Evolutionary conservation across 495 filamentous ascomycete genomes (phyloP).

Genomic region (Chaetomium tenue): DNA sequence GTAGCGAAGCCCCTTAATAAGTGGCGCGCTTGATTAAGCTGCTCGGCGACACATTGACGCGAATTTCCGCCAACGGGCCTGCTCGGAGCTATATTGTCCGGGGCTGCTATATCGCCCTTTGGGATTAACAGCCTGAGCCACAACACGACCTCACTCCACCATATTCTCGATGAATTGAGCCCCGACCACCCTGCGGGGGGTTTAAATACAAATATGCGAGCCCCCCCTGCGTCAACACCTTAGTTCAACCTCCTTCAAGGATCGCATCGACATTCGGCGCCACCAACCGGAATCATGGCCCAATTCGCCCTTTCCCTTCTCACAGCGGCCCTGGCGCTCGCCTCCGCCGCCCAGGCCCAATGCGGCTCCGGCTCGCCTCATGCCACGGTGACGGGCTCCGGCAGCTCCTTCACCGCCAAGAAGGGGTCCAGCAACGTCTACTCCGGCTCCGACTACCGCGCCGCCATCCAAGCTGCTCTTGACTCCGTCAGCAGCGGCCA

Average conservation of each 20-base stretch:
- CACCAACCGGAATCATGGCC: conserved; percentile 16
- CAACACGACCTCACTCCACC: neutral
- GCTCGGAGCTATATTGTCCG: conserved; percentile 8
- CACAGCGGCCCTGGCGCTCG: conserved; percentile 34
- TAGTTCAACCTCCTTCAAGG: neutral
- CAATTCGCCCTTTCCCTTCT: conserved; percentile 17
- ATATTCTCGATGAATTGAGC: neutral
- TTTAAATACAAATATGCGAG: neutral
- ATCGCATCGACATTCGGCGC: neutral
- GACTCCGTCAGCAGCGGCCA: conserved; percentile 51
- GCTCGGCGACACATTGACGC: neutral
- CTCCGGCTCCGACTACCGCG: conserved; percentile 45
- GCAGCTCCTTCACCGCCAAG: conserved; percentile 38
- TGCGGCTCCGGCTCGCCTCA: conserved; percentile 44
- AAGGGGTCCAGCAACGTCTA: conserved; percentile 38
- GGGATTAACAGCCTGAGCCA: too few species aligned
- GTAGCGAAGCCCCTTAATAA: conserved; percentile 5
- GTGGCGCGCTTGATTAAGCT: neutral
- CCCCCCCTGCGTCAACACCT: neutral
- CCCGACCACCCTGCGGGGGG: too few species aligned
- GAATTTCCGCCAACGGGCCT: conserved; percentile 10
- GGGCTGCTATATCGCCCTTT: neutral
- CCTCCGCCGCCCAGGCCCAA: conserved; percentile 32
- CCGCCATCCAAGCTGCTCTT: conserved; percentile 48
- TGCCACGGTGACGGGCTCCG: conserved; percentile 42